A percentile compares a stretch with the other conserved stretches of the same genome.
phyloP scores from a whole-genome alignment of 2,329 filamentous ascomycete genomes.

The Botrytis deweyae region DNA sequence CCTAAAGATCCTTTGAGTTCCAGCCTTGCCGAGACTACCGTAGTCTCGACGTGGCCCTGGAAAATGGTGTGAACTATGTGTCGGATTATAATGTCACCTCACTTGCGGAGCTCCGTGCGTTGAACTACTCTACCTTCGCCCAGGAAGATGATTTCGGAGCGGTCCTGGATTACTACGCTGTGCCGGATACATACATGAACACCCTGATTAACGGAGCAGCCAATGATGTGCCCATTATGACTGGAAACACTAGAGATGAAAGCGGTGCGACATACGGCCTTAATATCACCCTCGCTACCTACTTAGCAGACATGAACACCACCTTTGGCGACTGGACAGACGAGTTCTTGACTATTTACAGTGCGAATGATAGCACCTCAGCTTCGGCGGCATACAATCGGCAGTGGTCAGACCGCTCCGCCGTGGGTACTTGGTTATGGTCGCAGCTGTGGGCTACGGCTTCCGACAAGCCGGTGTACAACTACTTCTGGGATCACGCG shows the following conservation, averaged over 20 bases:
- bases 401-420: constrained; percentile 24
- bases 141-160: constrained; percentile 13
- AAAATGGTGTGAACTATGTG: constrained; percentile 25
- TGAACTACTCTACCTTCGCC: neutral
- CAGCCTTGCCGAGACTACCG: constrained; percentile 31
- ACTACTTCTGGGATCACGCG: constrained; percentile 38
- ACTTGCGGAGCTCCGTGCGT: constrained; percentile 25
- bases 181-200: constrained; percentile 29
- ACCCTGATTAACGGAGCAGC: constrained; percentile 29
- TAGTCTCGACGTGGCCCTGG: constrained; percentile 14
- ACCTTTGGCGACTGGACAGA: neutral
- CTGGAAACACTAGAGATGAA: constrained; percentile 36
- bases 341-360: neutral
- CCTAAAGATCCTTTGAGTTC: constrained; percentile 32
- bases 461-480: constrained; percentile 36
- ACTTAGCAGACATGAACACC: constrained; percentile 27
- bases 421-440: neutral
- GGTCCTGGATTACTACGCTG: constrained; percentile 31
- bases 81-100: constrained; percentile 27
- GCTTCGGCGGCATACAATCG: neutral
- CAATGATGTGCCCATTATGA: constrained; percentile 42
- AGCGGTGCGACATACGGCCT: constrained; percentile 37
- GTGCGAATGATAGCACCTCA: neutral
- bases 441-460: neutral
- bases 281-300: constrained; percentile 37